Evolutionary conservation across 306 rosid genomes (phyloP).

Genomic region (Vicia sativa): DNA sequence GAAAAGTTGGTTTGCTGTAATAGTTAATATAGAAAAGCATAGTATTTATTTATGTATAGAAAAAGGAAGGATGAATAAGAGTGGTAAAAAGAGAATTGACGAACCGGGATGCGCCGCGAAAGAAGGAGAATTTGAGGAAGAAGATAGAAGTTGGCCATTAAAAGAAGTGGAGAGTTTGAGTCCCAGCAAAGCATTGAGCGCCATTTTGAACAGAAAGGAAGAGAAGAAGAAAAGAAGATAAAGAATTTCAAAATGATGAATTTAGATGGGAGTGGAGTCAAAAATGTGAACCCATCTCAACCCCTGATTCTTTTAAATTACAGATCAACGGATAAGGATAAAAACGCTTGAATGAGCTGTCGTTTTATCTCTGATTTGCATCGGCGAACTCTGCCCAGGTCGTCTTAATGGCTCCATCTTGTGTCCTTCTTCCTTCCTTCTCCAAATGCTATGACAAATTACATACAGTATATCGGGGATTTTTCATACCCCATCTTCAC

Average conservation of each 20-base stretch:
- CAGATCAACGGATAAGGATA: no score
- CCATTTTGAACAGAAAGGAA: slow-evolving; percentile 43
- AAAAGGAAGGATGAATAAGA: background rate
- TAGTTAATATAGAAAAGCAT: slow-evolving; percentile 2
- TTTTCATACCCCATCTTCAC: no score
- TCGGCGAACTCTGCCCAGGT: no score
- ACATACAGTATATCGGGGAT: no score
- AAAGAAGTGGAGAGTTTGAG: slow-evolving; percentile 46
- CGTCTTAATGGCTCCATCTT: no score
- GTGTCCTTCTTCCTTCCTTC: no score
- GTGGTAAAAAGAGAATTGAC: background rate
- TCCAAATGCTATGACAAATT: no score
- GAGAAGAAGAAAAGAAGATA: background rate
- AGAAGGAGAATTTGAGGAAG: slow-evolving; percentile 44
- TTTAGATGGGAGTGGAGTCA: no score
- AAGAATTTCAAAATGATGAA: background rate
- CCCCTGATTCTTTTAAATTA: no score
- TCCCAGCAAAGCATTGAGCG: slow-evolving; percentile 45
- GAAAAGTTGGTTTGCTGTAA: slow-evolving; percentile 45
- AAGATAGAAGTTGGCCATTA: slow-evolving; percentile 40
- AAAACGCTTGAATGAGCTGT: no score
- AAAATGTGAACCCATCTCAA: no score
- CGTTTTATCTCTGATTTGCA: no score
- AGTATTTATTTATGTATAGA: background rate
- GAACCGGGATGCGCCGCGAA: slow-evolving; percentile 42